Percentiles rank a stretch among this genome's conserved stretches.
Evolutionary conservation across 176 grass and related monocot genomes (phyloP).

Genomic region (Miscanthus lutarioriparius): DNA sequence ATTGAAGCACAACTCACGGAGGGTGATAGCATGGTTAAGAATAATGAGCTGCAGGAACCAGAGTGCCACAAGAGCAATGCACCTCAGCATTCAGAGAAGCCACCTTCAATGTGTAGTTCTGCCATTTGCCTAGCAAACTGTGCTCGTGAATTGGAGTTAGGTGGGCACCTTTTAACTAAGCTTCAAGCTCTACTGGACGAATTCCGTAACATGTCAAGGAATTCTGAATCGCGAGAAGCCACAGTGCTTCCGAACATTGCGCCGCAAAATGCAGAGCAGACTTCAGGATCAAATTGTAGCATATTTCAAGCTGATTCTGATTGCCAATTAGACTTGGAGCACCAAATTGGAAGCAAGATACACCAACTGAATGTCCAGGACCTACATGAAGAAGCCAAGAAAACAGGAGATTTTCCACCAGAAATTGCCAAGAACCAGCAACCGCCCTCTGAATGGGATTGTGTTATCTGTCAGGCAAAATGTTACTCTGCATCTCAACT

Average conservation of each 20-base stretch:
- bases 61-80: not conserved
- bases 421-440: not conserved
- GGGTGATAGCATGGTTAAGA: not conserved
- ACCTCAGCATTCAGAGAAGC: not conserved
- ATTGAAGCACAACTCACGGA: not conserved
- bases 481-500: too few relatives aligned
- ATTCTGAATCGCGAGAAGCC: not conserved
- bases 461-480: too few relatives aligned
- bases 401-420: not conserved
- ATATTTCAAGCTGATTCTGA: conserved; percentile 8
- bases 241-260: not conserved
- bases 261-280: not conserved
- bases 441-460: too few relatives aligned
- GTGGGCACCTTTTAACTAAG: not conserved
- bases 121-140: not conserved
- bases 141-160: not conserved
- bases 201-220: conserved; percentile 1
- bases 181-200: conserved; percentile 7
- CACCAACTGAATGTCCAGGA: not conserved
- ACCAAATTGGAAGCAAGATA: conserved; percentile 1
- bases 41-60: not conserved
- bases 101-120: not conserved
- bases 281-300: not conserved
- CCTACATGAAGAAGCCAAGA: not conserved
- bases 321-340: not conserved